Evolutionary conservation across 352 stramenopile species (phyloP), one percentile per base, ranked within the genome.

Genomic region (Pythium chondricola): DNA sequence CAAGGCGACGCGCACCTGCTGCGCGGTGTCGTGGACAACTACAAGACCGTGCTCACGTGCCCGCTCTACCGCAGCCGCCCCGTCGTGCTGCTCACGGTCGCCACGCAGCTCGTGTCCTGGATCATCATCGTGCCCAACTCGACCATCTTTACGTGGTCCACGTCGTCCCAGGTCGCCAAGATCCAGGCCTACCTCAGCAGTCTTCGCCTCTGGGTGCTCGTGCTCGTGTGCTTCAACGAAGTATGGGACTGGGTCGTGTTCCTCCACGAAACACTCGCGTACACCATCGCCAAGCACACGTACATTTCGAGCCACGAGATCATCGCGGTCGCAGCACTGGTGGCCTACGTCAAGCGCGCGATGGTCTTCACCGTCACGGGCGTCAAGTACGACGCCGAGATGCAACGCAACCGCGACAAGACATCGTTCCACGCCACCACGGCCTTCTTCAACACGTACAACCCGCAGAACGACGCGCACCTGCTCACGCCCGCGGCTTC

Each of bases 71-170:
- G 69, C 14, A 83, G 71, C 30, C 56, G 58, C 8, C 58, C 58
- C 1, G 48, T 80, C 26, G 48, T 56, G 11, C 16, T 61, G 9
- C 50, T 85, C 11, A 71, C 63, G n/a, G 6, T 64, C 16, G 17
- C 73, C 16, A 67, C 71, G 6, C 56, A 66, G 20, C n/a, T 79
- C 14, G 24, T 85, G 5, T 69, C 71, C 4, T 85, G 74, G 71
- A 62, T 60, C 17, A 35, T 78, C n/a, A 37, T 85, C n/a, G 27
- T 79, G 16, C 74, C 71, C 8, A 58, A 56, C 39, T 51, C 49
- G 49, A 48, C 44, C 37, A 53, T 53, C 26, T 59, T 35, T 6
- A 59, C 52, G 35, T 59, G 52, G 43, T 42, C 17, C 43, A 43
- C 38, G 27, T 43, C 25, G 17, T 40, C 43, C 11, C 18, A 37